These are phyloP conservation scores for Moesziomyces parantarcticus DNA, from an alignment of 1,284 basidiomycete genomes.

Conservation along the genomic window DNA sequence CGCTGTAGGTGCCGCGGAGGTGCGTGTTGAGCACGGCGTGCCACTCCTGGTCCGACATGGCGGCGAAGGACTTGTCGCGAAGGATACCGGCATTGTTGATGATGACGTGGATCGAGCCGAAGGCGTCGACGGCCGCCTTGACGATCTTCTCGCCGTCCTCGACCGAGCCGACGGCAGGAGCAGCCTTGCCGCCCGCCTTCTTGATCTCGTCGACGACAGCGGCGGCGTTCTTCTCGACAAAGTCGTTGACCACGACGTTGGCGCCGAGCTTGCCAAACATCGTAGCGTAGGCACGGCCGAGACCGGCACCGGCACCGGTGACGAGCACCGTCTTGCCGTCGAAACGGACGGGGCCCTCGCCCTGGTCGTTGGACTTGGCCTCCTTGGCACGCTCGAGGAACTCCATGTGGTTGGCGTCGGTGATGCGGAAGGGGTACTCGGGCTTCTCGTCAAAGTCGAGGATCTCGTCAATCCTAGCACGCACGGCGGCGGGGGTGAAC, in stretches of 20 bases:
- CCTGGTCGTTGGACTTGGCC: conserved; percentile 79
- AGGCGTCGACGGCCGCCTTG: conserved; percentile 85
- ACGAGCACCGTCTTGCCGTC: conserved; percentile 91
- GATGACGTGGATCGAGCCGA: conserved; percentile 86
- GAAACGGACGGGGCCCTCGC: conserved; percentile 78
- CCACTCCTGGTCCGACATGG: conserved; percentile 93
- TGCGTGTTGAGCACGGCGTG: conserved; percentile 90
- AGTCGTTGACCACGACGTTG: conserved; percentile 96
- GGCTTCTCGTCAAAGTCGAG: conserved; percentile 80
- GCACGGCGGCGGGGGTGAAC: conserved; percentile 90
- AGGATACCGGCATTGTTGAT: conserved; percentile 95
- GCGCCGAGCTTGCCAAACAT: conserved; percentile 92
- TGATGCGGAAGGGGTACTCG: conserved; percentile 78
- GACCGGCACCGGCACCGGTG: conserved; percentile 76
- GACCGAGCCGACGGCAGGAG: conserved; percentile 84
- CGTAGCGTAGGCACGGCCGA: conserved; percentile 89
- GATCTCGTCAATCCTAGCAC: conserved; percentile 72
- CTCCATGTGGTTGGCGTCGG: conserved; percentile 73
- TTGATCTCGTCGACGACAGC: conserved; percentile 87
- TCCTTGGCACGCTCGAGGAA: conserved; percentile 78
- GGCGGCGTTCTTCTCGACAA: conserved; percentile 84
- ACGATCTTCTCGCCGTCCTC: conserved; percentile 89
- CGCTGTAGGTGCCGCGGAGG: conserved; percentile 74
- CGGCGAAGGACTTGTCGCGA: conserved; percentile 84
- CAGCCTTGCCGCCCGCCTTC: conserved; percentile 88